Percentiles rank a stretch among this genome's conserved stretches.
Evolutionary conservation across 192 early-diverging fungal species (phyloP).

Genomic region (Rhizophagus sp.): DNA sequence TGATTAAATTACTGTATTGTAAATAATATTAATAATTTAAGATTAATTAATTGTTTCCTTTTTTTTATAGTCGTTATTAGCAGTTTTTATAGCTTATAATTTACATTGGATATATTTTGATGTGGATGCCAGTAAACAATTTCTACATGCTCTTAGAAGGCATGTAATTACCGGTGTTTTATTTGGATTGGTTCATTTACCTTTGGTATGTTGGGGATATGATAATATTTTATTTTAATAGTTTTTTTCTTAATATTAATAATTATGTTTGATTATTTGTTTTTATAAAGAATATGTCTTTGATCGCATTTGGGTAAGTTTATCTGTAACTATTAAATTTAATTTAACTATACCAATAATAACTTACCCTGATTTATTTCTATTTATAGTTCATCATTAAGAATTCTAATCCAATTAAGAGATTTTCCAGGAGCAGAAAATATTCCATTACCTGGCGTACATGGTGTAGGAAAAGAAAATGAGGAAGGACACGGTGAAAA

Average conservation of each 20-base stretch:
- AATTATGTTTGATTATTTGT: not conserved
- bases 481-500: no score
- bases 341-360: no score
- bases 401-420: not conserved
- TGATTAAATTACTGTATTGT: not conserved
- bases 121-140: constrained; percentile 41
- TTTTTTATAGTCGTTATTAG: constrained; percentile 30
- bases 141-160: constrained; percentile 39
- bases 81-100: constrained; percentile 42
- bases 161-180: constrained; percentile 37
- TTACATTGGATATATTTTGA: constrained; percentile 49
- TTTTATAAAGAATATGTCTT: constrained; percentile 16
- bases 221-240: not conserved
- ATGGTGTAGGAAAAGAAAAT: not conserved
- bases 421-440: constrained; percentile 26
- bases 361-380: no score
- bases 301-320: constrained; percentile 25
- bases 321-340: not conserved
- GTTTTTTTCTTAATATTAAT: not conserved
- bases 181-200: constrained; percentile 35
- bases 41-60: not conserved
- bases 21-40: no score
- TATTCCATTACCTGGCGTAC: not conserved
- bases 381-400: constrained; percentile 16
- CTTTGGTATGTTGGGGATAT: constrained; percentile 21